Evolutionary conservation across 306 rosid species (phyloP).

Genomic region (Cyamopsis tetragonoloba): DNA sequence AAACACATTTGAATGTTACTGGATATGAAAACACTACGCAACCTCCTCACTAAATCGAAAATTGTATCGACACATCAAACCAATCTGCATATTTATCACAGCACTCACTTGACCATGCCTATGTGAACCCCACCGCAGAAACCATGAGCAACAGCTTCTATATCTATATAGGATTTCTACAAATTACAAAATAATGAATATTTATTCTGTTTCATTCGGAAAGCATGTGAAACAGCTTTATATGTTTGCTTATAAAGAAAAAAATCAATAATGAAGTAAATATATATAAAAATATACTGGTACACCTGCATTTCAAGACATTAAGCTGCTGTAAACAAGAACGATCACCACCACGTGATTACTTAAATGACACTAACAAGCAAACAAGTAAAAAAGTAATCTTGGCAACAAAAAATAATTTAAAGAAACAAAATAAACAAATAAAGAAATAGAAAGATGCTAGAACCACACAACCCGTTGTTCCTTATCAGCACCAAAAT

Average conservation of each 20-base stretch:
- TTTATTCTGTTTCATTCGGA: not conserved
- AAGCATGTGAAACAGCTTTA: not conserved
- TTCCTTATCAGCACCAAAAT: not conserved
- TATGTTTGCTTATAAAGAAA: not conserved
- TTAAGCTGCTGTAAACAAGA: not conserved
- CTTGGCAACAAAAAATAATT: slow-evolving; percentile 11
- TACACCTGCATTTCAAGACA: slow-evolving; percentile 3
- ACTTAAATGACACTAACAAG: not conserved
- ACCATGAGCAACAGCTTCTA: not conserved
- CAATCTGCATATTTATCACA: not conserved
- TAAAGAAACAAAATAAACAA: not conserved
- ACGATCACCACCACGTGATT: not conserved
- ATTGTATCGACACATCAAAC: not conserved
- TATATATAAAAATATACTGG: not conserved
- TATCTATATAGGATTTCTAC: not conserved
- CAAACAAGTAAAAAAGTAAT: slow-evolving; percentile 11
- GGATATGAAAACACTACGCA: not conserved
- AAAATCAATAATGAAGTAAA: not conserved
- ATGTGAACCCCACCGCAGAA: not conserved
- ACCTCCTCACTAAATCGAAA: not conserved
- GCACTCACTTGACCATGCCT: not conserved
- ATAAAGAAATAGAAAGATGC: not conserved
- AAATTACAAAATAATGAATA: too few relatives aligned
- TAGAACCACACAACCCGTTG: not conserved
- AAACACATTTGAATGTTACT: not conserved